phyloP scores from a whole-genome alignment of 2,329 filamentous ascomycete species.

The Microsporum audouinii region DNA sequence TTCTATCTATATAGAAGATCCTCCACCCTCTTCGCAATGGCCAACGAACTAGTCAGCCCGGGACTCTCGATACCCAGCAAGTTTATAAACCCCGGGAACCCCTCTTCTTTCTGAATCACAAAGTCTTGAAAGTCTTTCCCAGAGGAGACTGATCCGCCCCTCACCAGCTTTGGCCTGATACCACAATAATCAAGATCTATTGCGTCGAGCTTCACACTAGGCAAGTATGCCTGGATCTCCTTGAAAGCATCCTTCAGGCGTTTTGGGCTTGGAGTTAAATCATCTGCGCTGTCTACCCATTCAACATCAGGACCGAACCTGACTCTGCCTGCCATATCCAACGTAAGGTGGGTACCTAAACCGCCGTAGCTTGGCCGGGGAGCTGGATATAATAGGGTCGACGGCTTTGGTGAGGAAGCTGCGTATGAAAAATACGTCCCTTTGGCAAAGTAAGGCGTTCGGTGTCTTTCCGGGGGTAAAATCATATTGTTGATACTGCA shows the following conservation, averaged over 20 bases:
- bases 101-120: slow-evolving; percentile 63
- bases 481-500: slow-evolving; percentile 73
- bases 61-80: slow-evolving; percentile 88
- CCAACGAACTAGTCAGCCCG: slow-evolving; percentile 74
- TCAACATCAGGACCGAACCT: slow-evolving; percentile 93
- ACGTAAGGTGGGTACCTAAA: slow-evolving; percentile 86
- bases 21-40: slow-evolving; percentile 27
- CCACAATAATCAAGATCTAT: slow-evolving; percentile 79
- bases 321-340: slow-evolving; percentile 73
- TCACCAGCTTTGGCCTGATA: slow-evolving; percentile 72
- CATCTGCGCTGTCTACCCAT: slow-evolving; percentile 63
- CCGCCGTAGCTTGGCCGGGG: slow-evolving; percentile 72
- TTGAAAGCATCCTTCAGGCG: slow-evolving; percentile 55
- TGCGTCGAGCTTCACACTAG: slow-evolving; percentile 53
- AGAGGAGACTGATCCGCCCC: slow-evolving; percentile 44
- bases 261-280: slow-evolving; percentile 56
- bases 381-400: slow-evolving; percentile 75
- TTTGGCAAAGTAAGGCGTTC: slow-evolving; percentile 70
- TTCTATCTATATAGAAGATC: slow-evolving; percentile 10
- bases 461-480: slow-evolving; percentile 41
- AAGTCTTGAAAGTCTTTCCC: slow-evolving; percentile 70
- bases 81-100: slow-evolving; percentile 74
- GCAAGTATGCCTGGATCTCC: slow-evolving; percentile 71
- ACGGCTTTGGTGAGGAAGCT: slow-evolving; percentile 51
- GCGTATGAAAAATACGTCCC: slow-evolving; percentile 88